Evolutionary conservation across 768 basidiomycete species (phyloP).

Genomic region (Epithele typhae): DNA sequence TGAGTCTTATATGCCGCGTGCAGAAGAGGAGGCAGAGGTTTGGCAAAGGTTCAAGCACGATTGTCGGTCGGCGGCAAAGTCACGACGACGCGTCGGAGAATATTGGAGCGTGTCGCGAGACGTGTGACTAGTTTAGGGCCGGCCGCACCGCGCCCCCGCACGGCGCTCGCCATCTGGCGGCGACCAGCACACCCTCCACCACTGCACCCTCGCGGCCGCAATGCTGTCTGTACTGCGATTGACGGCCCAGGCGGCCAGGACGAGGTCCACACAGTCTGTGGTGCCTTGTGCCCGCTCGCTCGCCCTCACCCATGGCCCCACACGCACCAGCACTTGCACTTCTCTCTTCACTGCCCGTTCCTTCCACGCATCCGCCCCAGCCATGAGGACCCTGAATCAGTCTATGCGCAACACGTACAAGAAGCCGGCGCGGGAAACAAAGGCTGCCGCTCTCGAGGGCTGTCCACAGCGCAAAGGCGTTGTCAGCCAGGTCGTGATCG

Average conservation of each 20-base stretch:
- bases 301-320: conserved; percentile 3
- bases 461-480: conserved; percentile 92
- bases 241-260: conserved; percentile 5
- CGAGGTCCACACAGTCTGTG: conserved; percentile 10
- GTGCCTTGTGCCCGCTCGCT: conserved; percentile 4
- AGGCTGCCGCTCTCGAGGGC: conserved; percentile 74
- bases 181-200: conserved; percentile 1
- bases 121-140: conserved; percentile 24
- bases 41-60: no score
- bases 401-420: conserved; percentile 60
- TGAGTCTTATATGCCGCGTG: no score
- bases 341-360: conserved; percentile 32
- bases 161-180: no score
- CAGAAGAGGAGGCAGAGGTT: no score
- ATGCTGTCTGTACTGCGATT: conserved; percentile 22
- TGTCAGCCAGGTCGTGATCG: conserved; percentile 73
- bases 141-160: conserved; percentile 19
- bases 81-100: no score
- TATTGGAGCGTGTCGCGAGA: conserved; percentile 12
- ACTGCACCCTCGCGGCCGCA: conserved; percentile 8
- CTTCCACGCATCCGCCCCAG: conserved; percentile 61
- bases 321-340: conserved; percentile 7
- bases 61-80: no score
- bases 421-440: conserved; percentile 46
- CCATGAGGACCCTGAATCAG: conserved; percentile 77